phyloP scores from a whole-genome alignment of 441 rosid genomes.

The Daphne laureola region DNA sequence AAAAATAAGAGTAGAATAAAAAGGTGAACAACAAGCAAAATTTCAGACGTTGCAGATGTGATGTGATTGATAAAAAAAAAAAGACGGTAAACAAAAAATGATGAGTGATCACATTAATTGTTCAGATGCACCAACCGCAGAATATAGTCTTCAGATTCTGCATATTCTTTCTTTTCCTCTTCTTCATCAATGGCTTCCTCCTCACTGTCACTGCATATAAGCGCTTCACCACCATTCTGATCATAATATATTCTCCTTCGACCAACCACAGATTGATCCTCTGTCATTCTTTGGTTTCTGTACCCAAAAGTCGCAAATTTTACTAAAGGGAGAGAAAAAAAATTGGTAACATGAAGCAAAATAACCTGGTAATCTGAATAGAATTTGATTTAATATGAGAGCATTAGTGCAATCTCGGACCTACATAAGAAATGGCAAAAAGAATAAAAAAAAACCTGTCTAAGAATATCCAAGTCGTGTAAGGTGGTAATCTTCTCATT shows the following conservation, averaged over 20 bases:
- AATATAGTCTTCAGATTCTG: constrained; percentile 75
- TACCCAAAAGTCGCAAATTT: constrained; percentile 15
- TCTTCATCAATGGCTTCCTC: constrained; percentile 85
- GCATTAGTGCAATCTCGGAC: not conserved
- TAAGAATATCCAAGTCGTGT: constrained; percentile 94
- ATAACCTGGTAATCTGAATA: not conserved
- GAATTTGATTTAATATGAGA: not conserved
- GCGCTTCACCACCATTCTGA: constrained; percentile 96
- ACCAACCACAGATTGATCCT: constrained; percentile 95
- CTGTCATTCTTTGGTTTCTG: constrained; percentile 99
- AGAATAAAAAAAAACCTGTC: constrained; percentile 53
- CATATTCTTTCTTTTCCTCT: constrained; percentile 68
- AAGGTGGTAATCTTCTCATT: constrained; percentile 76
- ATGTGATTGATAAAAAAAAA: constrained; percentile 1
- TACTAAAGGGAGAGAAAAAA: not conserved
- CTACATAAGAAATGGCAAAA: not conserved
- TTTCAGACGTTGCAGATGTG: not conserved
- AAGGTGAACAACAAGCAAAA: too few species aligned
- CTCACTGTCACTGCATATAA: constrained; percentile 98
- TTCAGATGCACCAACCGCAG: constrained; percentile 62
- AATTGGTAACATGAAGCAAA: not conserved
- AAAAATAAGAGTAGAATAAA: too few species aligned
- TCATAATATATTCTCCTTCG: constrained; percentile 97
- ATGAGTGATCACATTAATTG: constrained; percentile 11
- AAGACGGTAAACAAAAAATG: constrained; percentile 4